Conservation (phyloP, 371 early-diverging fungal genomes). For the Blakeslea trispora region DNA sequence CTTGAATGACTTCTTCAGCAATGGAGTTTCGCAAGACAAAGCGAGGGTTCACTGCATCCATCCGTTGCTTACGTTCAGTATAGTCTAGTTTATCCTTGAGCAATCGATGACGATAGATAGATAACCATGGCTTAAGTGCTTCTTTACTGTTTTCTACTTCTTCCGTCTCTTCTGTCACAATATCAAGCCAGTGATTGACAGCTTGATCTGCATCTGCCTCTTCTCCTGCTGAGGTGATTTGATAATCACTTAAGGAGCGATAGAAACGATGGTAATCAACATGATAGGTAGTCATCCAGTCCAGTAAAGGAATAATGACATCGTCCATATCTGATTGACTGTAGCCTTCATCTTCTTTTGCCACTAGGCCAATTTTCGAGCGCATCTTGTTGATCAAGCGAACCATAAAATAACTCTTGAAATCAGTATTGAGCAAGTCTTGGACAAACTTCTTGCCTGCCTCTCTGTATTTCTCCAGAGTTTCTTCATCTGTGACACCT, state of each 20-base stretch:
- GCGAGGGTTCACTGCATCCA: constrained; percentile 69
- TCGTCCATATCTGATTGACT: constrained; percentile 51
- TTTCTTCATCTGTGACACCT: constrained; percentile 25
- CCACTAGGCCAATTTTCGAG: constrained; percentile 51
- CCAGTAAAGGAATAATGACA: constrained; percentile 70
- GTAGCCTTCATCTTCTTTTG: constrained; percentile 6
- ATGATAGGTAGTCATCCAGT: constrained; percentile 57
- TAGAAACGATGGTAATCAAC: constrained; percentile 80
- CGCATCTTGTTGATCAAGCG: constrained; percentile 59
- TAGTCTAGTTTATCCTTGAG: constrained; percentile 29
- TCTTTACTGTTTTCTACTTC: constrained; percentile 19
- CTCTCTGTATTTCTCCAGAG: constrained; percentile 28
- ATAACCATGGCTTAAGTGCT: constrained; percentile 43
- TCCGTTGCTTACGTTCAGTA: constrained; percentile 41
- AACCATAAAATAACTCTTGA: constrained; percentile 53
- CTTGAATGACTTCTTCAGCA: constrained; percentile 64
- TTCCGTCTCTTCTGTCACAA: constrained; percentile 30
- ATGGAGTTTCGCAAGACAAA: constrained; percentile 79
- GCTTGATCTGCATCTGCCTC: constrained; percentile 42
- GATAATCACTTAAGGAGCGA: constrained; percentile 55
- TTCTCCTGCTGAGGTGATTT: constrained; percentile 37
- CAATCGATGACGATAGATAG: constrained; percentile 56
- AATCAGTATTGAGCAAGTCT: constrained; percentile 51
- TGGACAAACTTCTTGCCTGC: constrained; percentile 49
- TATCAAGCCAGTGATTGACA: constrained; percentile 31